Evolutionary conservation across 805 yeast genomes (phyloP).

Genomic region (Candida khao-thaluensis): DNA sequence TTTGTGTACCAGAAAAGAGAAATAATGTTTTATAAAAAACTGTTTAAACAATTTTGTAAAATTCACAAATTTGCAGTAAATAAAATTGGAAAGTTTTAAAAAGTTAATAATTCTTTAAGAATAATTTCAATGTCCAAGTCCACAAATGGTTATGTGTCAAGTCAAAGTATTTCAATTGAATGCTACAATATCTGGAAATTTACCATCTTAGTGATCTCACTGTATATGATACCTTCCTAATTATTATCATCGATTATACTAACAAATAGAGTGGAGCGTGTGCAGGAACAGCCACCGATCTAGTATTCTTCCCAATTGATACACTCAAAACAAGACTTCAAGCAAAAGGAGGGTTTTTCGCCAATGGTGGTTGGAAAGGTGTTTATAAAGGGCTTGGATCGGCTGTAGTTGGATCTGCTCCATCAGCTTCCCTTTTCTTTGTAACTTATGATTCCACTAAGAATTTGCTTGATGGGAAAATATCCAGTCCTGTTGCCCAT

Average conservation of each 20-base stretch:
- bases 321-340: slow-evolving; percentile 92
- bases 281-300: slow-evolving; percentile 95
- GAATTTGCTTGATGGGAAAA: slow-evolving; percentile 15
- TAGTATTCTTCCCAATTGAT: slow-evolving; percentile 94
- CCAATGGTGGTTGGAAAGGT: slow-evolving; percentile 91
- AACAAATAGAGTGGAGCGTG: slow-evolving; percentile 69
- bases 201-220: too few relatives aligned
- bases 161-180: too few relatives aligned
- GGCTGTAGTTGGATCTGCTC: slow-evolving; percentile 93
- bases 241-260: slow-evolving; percentile 4
- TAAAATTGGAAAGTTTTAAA: too few relatives aligned
- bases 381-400: slow-evolving; percentile 91
- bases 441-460: slow-evolving; percentile 83
- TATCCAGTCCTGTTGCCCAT: slow-evolving; percentile 50
- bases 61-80: too few relatives aligned
- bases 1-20: too few relatives aligned
- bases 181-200: too few relatives aligned
- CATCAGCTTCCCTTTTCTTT: slow-evolving; percentile 50
- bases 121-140: too few relatives aligned
- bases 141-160: too few relatives aligned
- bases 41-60: too few relatives aligned
- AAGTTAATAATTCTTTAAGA: too few relatives aligned
- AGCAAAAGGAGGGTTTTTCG: slow-evolving; percentile 91
- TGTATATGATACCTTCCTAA: too few relatives aligned
- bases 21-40: too few relatives aligned